phyloP scores from a whole-genome alignment of 345 rosid species.

The Populus nigra region DNA sequence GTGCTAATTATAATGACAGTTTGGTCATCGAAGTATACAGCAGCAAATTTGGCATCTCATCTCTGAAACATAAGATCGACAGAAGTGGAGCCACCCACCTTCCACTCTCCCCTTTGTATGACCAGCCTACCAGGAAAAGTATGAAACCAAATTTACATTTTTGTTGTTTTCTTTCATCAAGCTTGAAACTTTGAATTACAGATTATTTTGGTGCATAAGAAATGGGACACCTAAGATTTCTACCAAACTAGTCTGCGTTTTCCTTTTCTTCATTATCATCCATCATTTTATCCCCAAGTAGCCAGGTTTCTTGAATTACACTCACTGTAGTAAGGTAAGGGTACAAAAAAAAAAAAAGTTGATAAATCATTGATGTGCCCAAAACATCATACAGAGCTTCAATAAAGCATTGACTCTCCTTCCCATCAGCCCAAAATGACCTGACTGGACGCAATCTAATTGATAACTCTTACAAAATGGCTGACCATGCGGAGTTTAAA shows the following conservation, averaged over 20 bases:
- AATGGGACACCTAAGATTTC: no score
- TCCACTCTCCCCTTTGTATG: not conserved
- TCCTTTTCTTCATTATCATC: no score
- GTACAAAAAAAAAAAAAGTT: not conserved
- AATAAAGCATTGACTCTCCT: not conserved
- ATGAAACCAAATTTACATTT: not conserved
- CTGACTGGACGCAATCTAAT: conserved; percentile 7
- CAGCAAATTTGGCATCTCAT: no score
- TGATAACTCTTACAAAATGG: not conserved
- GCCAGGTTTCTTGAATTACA: not conserved
- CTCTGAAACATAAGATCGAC: no score
- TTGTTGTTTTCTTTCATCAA: no score
- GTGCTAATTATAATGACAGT: no score
- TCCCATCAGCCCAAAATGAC: not conserved
- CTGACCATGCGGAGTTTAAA: conserved; percentile 13
- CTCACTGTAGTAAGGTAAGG: not conserved
- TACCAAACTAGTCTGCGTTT: no score
- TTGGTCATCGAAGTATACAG: no score
- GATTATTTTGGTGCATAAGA: no score
- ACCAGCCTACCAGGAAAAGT: not conserved
- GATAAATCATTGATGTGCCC: conserved; percentile 15
- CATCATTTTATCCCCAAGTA: no score
- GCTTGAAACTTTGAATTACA: no score
- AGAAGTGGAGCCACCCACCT: not conserved
- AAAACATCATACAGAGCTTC: conserved; percentile 7